Conservation (phyloP, 495 filamentous ascomycete species). For the Annulohypoxylon stygium region DNA sequence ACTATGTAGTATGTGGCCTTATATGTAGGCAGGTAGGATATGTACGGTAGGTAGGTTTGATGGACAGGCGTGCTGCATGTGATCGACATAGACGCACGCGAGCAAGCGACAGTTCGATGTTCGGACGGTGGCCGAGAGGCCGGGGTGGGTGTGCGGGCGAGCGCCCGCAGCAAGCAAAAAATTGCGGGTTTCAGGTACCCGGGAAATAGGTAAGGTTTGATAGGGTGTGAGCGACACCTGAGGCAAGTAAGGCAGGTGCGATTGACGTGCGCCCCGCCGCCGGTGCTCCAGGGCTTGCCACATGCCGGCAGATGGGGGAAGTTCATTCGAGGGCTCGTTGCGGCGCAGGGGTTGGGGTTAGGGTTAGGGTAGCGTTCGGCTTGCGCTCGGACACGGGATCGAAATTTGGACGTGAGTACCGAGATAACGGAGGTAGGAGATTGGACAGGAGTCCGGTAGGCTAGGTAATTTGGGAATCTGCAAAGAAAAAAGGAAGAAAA, state of each 20-base stretch:
- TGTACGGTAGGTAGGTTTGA: too few species aligned
- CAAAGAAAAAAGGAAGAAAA: neutral
- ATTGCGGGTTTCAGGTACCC: neutral
- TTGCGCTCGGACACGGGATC: neutral
- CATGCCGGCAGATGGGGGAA: neutral
- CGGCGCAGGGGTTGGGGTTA: conserved; percentile 1
- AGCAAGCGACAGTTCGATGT: neutral
- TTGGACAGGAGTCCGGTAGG: neutral
- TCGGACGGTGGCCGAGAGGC: neutral
- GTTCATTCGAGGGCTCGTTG: neutral
- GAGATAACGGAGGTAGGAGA: neutral
- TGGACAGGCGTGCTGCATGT: too few species aligned
- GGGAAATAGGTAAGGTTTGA: neutral
- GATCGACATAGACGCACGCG: neutral
- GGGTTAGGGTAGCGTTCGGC: neutral
- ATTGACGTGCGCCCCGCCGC: conserved; percentile 2
- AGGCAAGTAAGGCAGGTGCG: neutral
- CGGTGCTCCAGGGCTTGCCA: neutral
- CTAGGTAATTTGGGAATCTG: neutral
- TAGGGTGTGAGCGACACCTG: neutral
- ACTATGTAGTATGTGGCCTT: too few species aligned
- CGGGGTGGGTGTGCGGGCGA: neutral
- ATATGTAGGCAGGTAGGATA: too few species aligned
- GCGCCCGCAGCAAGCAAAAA: neutral
- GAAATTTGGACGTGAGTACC: neutral